Conservation (phyloP, 1,139 yeast genomes). For the Suhomyces maxii region DNA sequence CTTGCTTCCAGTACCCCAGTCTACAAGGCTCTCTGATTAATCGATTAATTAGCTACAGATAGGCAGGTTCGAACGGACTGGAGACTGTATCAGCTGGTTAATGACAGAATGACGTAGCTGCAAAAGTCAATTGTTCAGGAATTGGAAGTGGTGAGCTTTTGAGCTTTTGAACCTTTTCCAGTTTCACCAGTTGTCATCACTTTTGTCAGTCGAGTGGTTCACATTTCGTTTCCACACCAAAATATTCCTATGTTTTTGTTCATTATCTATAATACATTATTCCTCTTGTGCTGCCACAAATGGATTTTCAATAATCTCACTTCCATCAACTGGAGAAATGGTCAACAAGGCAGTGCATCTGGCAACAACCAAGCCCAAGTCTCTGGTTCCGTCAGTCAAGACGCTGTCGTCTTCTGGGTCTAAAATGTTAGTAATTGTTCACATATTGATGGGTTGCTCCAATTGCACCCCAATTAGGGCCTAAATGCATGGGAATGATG, state of each 20-base stretch:
- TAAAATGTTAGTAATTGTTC: slow-evolving; percentile 26
- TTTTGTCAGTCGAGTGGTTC: background rate
- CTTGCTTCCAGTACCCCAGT: background rate
- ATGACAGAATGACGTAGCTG: too few species aligned
- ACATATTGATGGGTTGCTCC: too few species aligned
- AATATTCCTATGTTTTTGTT: background rate
- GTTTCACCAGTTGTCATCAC: background rate
- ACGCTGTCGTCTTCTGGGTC: slow-evolving; percentile 61
- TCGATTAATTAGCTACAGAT: too few species aligned
- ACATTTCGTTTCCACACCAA: background rate
- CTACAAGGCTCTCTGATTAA: background rate
- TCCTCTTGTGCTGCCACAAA: slow-evolving; percentile 33
- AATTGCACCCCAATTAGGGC: too few species aligned
- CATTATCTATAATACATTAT: slow-evolving; percentile 10
- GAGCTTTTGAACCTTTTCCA: too few species aligned
- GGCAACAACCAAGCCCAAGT: slow-evolving; percentile 66
- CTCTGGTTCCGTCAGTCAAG: slow-evolving; percentile 55
- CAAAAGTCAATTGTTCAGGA: too few species aligned
- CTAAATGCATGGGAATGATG: too few species aligned
- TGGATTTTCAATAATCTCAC: slow-evolving; percentile 76
- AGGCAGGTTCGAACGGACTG: too few species aligned
- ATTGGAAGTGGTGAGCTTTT: too few species aligned
- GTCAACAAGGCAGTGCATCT: slow-evolving; percentile 84
- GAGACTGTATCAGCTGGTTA: too few species aligned
- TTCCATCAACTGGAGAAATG: slow-evolving; percentile 82